Conservation (phyloP, 1,284 basidiomycete species). For the Malassezia nana region DNA sequence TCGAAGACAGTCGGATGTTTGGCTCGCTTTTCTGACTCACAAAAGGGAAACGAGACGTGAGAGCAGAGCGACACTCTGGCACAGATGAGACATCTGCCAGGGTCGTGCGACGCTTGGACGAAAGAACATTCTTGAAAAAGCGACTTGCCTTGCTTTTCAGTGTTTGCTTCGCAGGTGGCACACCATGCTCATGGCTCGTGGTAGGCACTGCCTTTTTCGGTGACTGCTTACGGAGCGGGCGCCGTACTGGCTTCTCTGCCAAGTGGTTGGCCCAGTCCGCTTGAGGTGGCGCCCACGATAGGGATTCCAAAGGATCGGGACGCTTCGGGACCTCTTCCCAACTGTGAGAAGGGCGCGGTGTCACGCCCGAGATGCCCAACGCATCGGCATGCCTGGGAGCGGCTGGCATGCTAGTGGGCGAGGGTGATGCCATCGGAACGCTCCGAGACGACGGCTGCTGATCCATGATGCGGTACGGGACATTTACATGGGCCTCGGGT, state of each 20-base stretch:
- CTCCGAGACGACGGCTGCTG: no score
- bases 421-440: no score
- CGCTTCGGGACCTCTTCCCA: neutral
- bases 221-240: neutral
- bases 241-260: neutral
- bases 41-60: neutral
- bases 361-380: neutral
- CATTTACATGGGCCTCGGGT: no score
- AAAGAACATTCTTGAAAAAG: conserved; percentile 9
- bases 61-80: neutral
- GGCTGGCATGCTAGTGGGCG: neutral
- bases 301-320: no score
- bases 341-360: neutral
- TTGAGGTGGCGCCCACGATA: no score
- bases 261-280: neutral
- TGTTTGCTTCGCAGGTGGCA: neutral
- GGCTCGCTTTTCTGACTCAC: neutral
- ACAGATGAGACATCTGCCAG: neutral
- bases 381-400: neutral
- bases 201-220: neutral
- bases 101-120: neutral
- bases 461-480: no score
- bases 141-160: conserved; percentile 15
- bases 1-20: neutral
- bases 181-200: neutral